These are phyloP conservation scores for Melocanna baccifera DNA, from an alignment of 176 grass and related monocot species.

Conservation along the genomic window DNA sequence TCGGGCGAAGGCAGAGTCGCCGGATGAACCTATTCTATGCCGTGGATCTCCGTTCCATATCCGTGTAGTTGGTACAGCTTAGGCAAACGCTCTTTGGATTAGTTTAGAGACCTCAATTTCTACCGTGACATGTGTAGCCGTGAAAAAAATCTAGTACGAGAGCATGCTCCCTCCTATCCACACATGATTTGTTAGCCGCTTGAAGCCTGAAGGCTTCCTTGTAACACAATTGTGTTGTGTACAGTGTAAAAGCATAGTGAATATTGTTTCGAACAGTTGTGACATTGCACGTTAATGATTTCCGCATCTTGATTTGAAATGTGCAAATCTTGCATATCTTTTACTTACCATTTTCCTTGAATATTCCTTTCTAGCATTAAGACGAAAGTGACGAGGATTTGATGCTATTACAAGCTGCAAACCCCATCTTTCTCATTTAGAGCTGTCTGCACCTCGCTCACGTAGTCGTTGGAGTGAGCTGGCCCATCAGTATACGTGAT, in stretches of 20 bases:
- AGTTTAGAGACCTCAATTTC: conserved; percentile 33
- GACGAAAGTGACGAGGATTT: neutral
- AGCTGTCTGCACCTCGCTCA: too few species aligned
- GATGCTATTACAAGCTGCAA: neutral
- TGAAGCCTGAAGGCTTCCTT: conserved; percentile 28
- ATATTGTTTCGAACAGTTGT: neutral
- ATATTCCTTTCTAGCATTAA: neutral
- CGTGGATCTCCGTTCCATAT: conserved; percentile 82
- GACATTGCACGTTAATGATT: neutral
- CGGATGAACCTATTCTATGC: conserved; percentile 87
- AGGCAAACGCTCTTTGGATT: conserved; percentile 15
- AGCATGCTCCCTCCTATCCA: neutral
- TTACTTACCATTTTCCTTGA: neutral
- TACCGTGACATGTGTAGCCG: conserved; percentile 17
- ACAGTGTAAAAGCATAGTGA: conserved; percentile 46
- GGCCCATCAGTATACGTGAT: too few species aligned
- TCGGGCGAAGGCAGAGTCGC: conserved; percentile 63
- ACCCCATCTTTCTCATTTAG: neutral
- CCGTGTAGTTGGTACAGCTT: conserved; percentile 61
- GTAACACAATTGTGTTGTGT: conserved; percentile 36
- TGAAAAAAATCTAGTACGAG: conserved; percentile 37
- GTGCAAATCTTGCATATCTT: neutral
- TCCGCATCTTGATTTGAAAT: neutral
- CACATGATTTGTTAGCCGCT: conserved; percentile 32
- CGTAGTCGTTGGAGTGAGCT: too few species aligned